Evolutionary conservation across 163 green algal species (phyloP).

Genomic region (Prototheca stagnorum): DNA sequence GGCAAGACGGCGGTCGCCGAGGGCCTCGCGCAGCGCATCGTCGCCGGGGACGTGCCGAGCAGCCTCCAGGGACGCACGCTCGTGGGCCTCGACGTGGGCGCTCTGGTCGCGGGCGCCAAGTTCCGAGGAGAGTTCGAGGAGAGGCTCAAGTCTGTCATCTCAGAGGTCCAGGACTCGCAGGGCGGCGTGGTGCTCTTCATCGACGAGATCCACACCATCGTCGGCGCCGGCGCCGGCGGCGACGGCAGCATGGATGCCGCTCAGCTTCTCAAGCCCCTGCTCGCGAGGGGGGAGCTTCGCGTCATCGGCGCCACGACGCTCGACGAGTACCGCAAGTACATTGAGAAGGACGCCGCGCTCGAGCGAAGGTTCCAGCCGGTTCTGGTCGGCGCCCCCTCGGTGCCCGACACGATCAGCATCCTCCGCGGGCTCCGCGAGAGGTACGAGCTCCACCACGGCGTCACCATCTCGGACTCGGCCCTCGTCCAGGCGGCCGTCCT

Average conservation of each 20-base stretch:
- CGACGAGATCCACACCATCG: constrained; percentile 65
- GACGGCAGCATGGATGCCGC: constrained; percentile 62
- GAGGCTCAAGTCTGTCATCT: constrained; percentile 78
- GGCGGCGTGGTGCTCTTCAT: constrained; percentile 83
- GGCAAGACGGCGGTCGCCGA: constrained; percentile 85
- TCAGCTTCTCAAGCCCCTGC: constrained; percentile 95
- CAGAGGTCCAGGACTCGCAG: constrained; percentile 64
- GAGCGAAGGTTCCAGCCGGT: constrained; percentile 92
- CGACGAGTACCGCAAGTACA: constrained; percentile 86
- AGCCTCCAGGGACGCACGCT: constrained; percentile 36
- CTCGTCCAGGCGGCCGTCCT: constrained; percentile 69
- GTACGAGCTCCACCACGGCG: constrained; percentile 61
- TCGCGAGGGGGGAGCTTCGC: constrained; percentile 80
- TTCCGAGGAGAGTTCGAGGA: constrained; percentile 92
- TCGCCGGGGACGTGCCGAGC: constrained; percentile 72
- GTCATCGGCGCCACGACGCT: constrained; percentile 93
- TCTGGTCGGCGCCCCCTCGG: constrained; percentile 54
- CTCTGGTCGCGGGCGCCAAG: constrained; percentile 82
- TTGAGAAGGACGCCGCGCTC: constrained; percentile 93
- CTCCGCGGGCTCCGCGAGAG: constrained; percentile 75
- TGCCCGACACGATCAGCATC: constrained; percentile 78
- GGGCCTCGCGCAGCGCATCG: constrained; percentile 86
- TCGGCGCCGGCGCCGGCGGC: constrained; percentile 53
- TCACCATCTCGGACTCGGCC: constrained; percentile 65
- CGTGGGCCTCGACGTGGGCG: constrained; percentile 82